These are phyloP conservation scores for Guadua angustifolia DNA, from an alignment of 176 grass and related monocot species.

Conservation along the genomic window DNA sequence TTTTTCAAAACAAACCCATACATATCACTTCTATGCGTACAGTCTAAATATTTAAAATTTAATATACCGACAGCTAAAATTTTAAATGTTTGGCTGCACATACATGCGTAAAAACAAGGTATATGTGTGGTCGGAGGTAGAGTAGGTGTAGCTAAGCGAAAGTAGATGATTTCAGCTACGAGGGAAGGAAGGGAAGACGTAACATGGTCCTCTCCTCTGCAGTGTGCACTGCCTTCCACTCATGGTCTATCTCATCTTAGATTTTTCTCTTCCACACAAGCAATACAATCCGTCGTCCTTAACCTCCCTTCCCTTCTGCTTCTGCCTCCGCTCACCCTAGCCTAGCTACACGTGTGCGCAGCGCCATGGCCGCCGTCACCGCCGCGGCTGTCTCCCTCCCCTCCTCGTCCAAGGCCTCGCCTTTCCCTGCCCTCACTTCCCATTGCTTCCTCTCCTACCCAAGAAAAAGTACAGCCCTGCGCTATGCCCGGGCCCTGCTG, in stretches of 20 bases:
- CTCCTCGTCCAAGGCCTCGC: conserved; percentile 28
- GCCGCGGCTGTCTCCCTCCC: conserved; percentile 59
- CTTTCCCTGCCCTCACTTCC: conserved; percentile 16
- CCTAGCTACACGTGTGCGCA: not conserved
- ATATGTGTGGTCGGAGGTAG: no score
- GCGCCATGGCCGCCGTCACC: conserved; percentile 71
- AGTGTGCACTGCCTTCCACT: conserved; percentile 49
- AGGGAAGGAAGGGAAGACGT: no score
- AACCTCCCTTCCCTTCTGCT: not conserved
- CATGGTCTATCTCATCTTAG: not conserved
- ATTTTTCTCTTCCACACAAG: not conserved
- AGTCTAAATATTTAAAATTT: no score
- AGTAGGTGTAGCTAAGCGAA: no score
- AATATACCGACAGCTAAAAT: no score
- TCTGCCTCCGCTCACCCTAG: not conserved
- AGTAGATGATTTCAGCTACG: no score
- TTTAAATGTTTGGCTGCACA: no score
- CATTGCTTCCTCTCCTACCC: conserved; percentile 51
- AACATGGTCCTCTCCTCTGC: no score
- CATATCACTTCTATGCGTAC: no score
- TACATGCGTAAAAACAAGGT: no score
- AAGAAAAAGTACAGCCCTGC: not conserved
- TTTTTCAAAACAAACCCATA: no score
- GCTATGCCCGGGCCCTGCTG: not conserved
- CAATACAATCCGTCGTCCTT: not conserved